Conservation (phyloP, 345 rosid species). For the Combretum micranthum region DNA sequence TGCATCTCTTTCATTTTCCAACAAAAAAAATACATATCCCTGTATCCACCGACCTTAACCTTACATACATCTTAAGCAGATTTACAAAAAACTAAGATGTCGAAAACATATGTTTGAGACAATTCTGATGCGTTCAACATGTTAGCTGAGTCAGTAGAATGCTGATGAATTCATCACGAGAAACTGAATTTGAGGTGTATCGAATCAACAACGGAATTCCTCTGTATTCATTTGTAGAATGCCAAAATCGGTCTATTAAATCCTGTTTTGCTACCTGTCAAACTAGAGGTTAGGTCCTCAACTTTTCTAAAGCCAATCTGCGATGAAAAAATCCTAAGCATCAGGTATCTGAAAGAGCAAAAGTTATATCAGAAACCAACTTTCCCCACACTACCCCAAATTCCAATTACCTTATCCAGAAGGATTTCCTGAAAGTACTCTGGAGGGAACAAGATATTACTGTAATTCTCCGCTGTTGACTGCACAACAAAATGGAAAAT, state of each 20-base stretch:
- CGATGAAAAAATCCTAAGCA: constrained; percentile 11
- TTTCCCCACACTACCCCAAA: not conserved
- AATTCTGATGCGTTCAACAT: no score
- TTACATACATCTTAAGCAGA: no score
- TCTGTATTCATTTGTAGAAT: constrained; percentile 47
- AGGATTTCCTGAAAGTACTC: constrained; percentile 68
- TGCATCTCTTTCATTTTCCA: no score
- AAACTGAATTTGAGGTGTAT: no score
- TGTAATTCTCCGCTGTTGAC: constrained; percentile 57
- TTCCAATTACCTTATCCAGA: constrained; percentile 63
- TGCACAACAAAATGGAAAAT: constrained; percentile 24
- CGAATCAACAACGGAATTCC: not conserved
- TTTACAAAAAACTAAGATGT: no score
- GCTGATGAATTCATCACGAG: no score
- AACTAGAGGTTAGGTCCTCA: constrained; percentile 59
- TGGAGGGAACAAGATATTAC: constrained; percentile 41
- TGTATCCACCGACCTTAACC: no score
- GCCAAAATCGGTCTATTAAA: constrained; percentile 75
- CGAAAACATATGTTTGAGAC: no score
- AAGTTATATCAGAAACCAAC: not conserved
- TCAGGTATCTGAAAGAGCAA: not conserved
- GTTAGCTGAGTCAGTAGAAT: no score
- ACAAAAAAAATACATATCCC: no score
- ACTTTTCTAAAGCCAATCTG: constrained; percentile 90
- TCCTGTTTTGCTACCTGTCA: constrained; percentile 62